Evolutionary conservation across 345 rosid genomes (phyloP).

Genomic region (Xanthoceras sorbifolium): DNA sequence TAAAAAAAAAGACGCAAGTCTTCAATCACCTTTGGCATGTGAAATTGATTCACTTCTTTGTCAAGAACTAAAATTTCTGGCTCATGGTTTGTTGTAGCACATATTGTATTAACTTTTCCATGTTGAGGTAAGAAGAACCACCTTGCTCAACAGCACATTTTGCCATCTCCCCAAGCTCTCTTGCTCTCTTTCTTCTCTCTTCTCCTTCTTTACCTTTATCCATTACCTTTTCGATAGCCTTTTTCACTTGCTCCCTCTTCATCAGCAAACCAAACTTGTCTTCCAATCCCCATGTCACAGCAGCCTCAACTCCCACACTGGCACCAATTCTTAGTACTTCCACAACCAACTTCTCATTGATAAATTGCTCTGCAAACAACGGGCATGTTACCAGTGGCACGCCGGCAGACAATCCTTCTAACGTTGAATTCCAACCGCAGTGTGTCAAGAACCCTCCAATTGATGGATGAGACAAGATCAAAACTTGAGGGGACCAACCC

Average conservation of each 20-base stretch:
- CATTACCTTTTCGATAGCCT: slow-evolving; percentile 13
- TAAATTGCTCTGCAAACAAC: slow-evolving; percentile 47
- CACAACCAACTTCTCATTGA: slow-evolving; percentile 41
- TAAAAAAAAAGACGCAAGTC: not conserved
- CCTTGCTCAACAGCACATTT: too few species aligned
- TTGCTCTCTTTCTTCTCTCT: slow-evolving; percentile 23
- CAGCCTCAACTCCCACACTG: slow-evolving; percentile 31
- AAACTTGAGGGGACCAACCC: slow-evolving; percentile 54
- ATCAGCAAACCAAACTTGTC: slow-evolving; percentile 17
- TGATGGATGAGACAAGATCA: slow-evolving; percentile 43
- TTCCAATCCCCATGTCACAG: slow-evolving; percentile 37
- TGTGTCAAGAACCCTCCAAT: slow-evolving; percentile 50
- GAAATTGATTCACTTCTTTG: too few species aligned
- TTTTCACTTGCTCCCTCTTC: slow-evolving; percentile 6
- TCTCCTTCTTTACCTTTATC: slow-evolving; percentile 7
- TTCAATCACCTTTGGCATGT: slow-evolving; percentile 17
- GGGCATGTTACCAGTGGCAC: slow-evolving; percentile 58
- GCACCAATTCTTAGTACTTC: slow-evolving; percentile 31
- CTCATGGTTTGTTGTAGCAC: too few species aligned
- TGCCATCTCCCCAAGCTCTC: not conserved
- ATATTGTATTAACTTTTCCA: too few species aligned
- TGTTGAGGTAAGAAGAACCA: too few species aligned
- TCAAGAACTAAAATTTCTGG: too few species aligned
- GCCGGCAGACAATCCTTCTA: slow-evolving; percentile 41
- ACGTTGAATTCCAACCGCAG: slow-evolving; percentile 58